Conservation (phyloP, 2,329 filamentous ascomycete genomes). For the Aspergillus eucalypticola region DNA sequence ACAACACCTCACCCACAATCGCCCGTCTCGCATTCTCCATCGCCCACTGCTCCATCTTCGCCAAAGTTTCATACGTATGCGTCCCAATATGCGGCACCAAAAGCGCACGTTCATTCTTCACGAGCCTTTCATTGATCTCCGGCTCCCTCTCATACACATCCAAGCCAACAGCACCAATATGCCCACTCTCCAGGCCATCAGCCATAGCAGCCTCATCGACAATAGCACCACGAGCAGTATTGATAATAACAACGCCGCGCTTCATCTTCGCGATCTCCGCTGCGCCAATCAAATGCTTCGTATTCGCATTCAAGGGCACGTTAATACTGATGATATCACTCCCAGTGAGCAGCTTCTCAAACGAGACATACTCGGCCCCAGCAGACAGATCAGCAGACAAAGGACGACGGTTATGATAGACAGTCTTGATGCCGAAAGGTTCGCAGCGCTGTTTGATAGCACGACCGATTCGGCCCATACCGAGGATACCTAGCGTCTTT, state of each 20-base stretch:
- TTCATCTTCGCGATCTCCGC: conserved; percentile 30
- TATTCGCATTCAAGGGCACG: not conserved
- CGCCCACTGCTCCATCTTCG: conserved; percentile 16
- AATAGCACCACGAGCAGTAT: conserved; percentile 36
- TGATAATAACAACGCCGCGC: conserved; percentile 37
- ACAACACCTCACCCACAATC: not conserved
- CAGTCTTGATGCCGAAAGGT: not conserved
- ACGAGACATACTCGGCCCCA: not conserved
- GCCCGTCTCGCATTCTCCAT: conserved; percentile 10
- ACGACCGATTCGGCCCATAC: not conserved
- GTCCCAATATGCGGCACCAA: conserved; percentile 15
- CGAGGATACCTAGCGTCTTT: not conserved
- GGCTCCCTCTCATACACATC: conserved; percentile 16
- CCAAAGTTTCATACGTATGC: conserved; percentile 11
- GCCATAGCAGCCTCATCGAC: conserved; percentile 17
- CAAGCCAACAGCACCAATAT: conserved; percentile 8
- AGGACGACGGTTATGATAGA: not conserved
- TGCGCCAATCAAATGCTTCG: not conserved
- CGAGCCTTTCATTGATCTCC: conserved; percentile 10
- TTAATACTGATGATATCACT: not conserved
- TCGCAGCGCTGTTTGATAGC: not conserved
- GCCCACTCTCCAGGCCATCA: not conserved
- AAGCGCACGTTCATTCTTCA: conserved; percentile 3
- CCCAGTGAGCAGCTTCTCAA: not conserved
- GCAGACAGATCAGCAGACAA: not conserved